Percentiles rank a stretch among this genome's conserved stretches.
phyloP scores from a whole-genome alignment of 2,329 filamentous ascomycete genomes.

The Neofusicoccum umdonicola region DNA sequence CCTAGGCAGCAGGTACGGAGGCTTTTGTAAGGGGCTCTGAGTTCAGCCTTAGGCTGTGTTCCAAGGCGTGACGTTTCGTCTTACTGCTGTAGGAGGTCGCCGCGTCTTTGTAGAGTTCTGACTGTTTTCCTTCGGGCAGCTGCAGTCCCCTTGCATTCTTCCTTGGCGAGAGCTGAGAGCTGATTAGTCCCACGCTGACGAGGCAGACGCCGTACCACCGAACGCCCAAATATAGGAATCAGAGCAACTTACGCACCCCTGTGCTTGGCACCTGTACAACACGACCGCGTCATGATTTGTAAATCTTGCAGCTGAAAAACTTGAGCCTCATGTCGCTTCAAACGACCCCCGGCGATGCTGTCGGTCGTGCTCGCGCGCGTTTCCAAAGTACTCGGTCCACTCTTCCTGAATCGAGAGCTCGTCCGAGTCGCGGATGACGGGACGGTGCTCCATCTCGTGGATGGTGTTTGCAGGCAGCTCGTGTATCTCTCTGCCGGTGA shows the following conservation, averaged over 20 bases:
- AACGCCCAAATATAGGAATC: background rate
- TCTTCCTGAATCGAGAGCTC: background rate
- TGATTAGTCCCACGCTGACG: background rate
- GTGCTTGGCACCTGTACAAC: background rate
- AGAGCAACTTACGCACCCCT: background rate
- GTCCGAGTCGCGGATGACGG: background rate
- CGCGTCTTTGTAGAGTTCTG: too few species aligned
- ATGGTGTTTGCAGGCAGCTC: slow-evolving; percentile 2
- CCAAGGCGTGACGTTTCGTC: too few species aligned
- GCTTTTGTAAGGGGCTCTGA: too few species aligned
- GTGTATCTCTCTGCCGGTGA: background rate
- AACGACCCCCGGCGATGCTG: background rate
- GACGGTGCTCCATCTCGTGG: slow-evolving; percentile 3
- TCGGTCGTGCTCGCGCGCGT: background rate
- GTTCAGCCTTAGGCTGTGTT: too few species aligned
- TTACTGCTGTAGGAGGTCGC: too few species aligned
- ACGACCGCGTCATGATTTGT: background rate
- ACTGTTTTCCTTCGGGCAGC: too few species aligned
- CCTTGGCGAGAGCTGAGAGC: background rate
- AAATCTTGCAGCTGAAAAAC: background rate
- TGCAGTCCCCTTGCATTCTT: background rate
- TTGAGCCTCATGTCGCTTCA: background rate
- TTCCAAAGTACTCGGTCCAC: background rate
- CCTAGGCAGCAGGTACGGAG: too few species aligned
- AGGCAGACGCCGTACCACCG: background rate